phyloP scores from a whole-genome alignment of 2,329 filamentous ascomycete genomes.

The Fonsecaea pedrosoi region DNA sequence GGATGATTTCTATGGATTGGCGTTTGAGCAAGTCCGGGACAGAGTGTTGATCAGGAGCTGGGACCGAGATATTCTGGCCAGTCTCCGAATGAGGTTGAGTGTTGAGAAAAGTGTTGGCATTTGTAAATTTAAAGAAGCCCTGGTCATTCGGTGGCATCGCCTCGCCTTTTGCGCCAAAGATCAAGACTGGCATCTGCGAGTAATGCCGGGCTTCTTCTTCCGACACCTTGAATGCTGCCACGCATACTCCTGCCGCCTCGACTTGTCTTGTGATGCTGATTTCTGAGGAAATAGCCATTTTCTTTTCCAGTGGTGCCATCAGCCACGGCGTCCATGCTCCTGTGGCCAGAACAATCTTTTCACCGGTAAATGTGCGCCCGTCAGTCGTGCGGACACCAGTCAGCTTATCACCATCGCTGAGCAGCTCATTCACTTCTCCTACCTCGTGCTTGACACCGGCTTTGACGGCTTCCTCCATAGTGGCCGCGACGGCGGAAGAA shows the following conservation, averaged over 20 bases:
- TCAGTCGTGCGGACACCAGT: slow-evolving; percentile 58
- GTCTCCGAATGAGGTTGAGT: slow-evolving; percentile 55
- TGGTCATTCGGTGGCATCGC: slow-evolving; percentile 57
- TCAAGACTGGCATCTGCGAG: slow-evolving; percentile 61
- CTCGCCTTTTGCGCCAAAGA: slow-evolving; percentile 55
- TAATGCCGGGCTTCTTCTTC: slow-evolving; percentile 58
- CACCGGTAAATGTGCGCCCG: slow-evolving; percentile 57
- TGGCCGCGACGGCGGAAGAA: slow-evolving; percentile 52
- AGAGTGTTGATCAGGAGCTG: slow-evolving; percentile 53
- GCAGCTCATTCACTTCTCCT: slow-evolving; percentile 54
- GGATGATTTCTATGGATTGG: slow-evolving; percentile 46
- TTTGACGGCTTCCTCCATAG: slow-evolving; percentile 53
- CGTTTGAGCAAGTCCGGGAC: slow-evolving; percentile 52
- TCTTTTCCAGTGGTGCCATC: slow-evolving; percentile 58
- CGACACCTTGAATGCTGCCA: slow-evolving; percentile 63
- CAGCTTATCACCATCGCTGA: slow-evolving; percentile 45
- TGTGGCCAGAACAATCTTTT: slow-evolving; percentile 62
- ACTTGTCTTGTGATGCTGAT: slow-evolving; percentile 60
- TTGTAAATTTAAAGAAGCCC: slow-evolving; percentile 67
- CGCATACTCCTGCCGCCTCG: slow-evolving; percentile 66
- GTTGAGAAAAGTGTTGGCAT: slow-evolving; percentile 65
- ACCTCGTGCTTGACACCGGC: slow-evolving; percentile 55
- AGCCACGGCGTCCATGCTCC: slow-evolving; percentile 64
- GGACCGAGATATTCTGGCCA: slow-evolving; percentile 61
- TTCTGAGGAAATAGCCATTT: slow-evolving; percentile 53